Evolutionary conservation across 2,329 filamentous ascomycete genomes (phyloP).

Genomic region (Hymenoscyphus fructigenus): DNA sequence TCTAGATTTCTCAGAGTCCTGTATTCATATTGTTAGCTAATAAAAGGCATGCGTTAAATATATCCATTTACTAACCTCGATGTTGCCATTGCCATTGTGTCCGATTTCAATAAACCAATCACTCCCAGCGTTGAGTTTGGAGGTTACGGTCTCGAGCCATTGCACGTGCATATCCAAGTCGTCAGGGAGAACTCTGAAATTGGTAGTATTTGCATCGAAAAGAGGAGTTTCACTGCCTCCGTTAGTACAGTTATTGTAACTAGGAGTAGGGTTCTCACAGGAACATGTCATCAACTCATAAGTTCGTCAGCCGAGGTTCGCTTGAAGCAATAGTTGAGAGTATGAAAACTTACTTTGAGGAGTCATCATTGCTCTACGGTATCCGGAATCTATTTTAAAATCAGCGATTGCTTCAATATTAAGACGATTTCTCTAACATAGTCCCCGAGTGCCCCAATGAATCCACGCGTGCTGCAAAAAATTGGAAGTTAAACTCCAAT

Average conservation of each 20-base stretch:
- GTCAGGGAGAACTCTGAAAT: slow-evolving; percentile 46
- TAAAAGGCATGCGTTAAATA: background rate
- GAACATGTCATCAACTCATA: slow-evolving; percentile 52
- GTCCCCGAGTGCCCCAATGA: slow-evolving; percentile 58
- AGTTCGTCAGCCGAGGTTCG: background rate
- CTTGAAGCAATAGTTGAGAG: background rate
- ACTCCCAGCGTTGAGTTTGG: slow-evolving; percentile 46
- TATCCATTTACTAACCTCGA: slow-evolving; percentile 5
- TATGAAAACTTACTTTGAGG: slow-evolving; percentile 10
- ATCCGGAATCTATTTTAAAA: slow-evolving; percentile 29
- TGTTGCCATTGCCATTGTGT: slow-evolving; percentile 44
- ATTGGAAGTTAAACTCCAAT: slow-evolving; percentile 50
- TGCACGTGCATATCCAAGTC: slow-evolving; percentile 45
- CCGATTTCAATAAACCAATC: slow-evolving; percentile 51
- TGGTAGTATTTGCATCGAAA: slow-evolving; percentile 44
- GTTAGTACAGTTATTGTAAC: background rate
- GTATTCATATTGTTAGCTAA: background rate
- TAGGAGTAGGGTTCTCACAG: slow-evolving; percentile 32
- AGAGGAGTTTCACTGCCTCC: slow-evolving; percentile 40
- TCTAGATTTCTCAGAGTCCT: background rate
- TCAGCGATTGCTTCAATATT: slow-evolving; percentile 44
- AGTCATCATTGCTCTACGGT: slow-evolving; percentile 17
- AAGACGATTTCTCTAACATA: slow-evolving; percentile 53
- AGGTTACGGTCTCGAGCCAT: slow-evolving; percentile 43
- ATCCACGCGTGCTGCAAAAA: slow-evolving; percentile 62